A percentile compares a stretch with the other conserved stretches of the same genome.
Conservation (phyloP, 768 basidiomycete genomes). For the Lactifluus rugatus region DNA sequence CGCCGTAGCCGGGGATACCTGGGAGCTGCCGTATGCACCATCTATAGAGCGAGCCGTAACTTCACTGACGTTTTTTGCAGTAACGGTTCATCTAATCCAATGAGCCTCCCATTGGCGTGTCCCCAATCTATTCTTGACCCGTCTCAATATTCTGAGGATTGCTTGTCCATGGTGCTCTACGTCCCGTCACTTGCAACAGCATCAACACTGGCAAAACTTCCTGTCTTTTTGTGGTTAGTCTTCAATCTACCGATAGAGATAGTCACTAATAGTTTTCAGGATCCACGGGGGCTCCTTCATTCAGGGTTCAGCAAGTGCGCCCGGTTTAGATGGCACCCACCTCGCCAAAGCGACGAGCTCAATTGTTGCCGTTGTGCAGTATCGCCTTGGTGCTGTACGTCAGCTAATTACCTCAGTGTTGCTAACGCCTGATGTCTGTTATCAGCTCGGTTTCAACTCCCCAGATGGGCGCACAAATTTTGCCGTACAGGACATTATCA, state of each 20-base stretch:
- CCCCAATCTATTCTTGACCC: slow-evolving; percentile 48
- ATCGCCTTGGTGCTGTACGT: slow-evolving; percentile 70
- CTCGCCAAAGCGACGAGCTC: slow-evolving; percentile 62
- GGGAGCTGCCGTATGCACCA: slow-evolving; percentile 54
- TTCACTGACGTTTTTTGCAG: slow-evolving; percentile 26
- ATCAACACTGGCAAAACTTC: slow-evolving; percentile 29
- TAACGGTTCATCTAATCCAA: slow-evolving; percentile 39
- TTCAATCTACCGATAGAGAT: neutral
- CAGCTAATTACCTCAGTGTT: neutral
- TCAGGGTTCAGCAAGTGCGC: slow-evolving; percentile 55
- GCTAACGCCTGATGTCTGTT: slow-evolving; percentile 7
- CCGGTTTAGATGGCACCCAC: slow-evolving; percentile 69
- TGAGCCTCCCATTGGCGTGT: slow-evolving; percentile 58
- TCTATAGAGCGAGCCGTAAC: neutral
- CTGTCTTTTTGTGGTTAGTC: slow-evolving; percentile 54
- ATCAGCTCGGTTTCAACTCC: slow-evolving; percentile 66
- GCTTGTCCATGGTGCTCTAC: slow-evolving; percentile 70
- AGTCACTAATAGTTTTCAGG: slow-evolving; percentile 32
- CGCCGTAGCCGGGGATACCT: slow-evolving; percentile 43
- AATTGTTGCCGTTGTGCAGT: slow-evolving; percentile 76
- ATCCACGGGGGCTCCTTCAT: slow-evolving; percentile 82
- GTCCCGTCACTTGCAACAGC: slow-evolving; percentile 39
- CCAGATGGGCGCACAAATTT: slow-evolving; percentile 64
- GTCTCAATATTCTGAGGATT: slow-evolving; percentile 61
- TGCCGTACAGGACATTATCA: slow-evolving; percentile 59